Evolutionary conservation across 306 rosid genomes (phyloP).

Genomic region (Crataegus laevigata): DNA sequence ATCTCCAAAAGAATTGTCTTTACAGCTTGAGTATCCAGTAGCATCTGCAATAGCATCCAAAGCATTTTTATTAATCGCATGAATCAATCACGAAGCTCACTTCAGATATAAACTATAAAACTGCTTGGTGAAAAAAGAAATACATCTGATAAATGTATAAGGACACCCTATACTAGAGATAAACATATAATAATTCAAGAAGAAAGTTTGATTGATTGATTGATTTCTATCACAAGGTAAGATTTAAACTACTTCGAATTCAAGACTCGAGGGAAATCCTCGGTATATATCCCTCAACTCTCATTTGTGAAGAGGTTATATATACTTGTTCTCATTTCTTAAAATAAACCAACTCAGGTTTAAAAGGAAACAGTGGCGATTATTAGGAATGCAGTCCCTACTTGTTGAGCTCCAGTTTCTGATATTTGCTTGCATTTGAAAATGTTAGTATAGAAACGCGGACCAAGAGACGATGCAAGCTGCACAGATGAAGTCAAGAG

Average conservation of each 20-base stretch:
- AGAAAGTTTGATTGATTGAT: background rate
- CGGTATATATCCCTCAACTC: background rate
- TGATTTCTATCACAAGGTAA: background rate
- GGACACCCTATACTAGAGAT: background rate
- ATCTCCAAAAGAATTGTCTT: constrained; percentile 93
- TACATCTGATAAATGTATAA: background rate
- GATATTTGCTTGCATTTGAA: constrained; percentile 99
- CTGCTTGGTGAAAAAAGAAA: background rate
- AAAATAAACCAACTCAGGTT: background rate
- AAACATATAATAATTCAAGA: background rate
- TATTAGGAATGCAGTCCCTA: constrained; percentile 18
- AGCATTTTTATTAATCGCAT: constrained; percentile 4
- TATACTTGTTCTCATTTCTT: background rate
- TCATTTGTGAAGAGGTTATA: background rate
- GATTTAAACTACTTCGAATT: background rate
- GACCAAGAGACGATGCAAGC: constrained; percentile 98
- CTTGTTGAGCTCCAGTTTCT: constrained; percentile 99
- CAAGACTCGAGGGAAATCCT: constrained; percentile 3
- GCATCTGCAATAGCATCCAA: constrained; percentile 64
- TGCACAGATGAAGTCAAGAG: constrained; percentile 29
- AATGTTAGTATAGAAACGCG: constrained; percentile 87
- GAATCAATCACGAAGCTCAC: constrained; percentile 10
- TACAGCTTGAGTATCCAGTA: constrained; percentile 96
- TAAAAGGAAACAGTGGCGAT: background rate
- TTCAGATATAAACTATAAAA: background rate